Evolutionary conservation across 2,329 filamentous ascomycete species (phyloP), one percentile per base, ranked within the genome.

Genomic region (Epichloe elymi): DNA sequence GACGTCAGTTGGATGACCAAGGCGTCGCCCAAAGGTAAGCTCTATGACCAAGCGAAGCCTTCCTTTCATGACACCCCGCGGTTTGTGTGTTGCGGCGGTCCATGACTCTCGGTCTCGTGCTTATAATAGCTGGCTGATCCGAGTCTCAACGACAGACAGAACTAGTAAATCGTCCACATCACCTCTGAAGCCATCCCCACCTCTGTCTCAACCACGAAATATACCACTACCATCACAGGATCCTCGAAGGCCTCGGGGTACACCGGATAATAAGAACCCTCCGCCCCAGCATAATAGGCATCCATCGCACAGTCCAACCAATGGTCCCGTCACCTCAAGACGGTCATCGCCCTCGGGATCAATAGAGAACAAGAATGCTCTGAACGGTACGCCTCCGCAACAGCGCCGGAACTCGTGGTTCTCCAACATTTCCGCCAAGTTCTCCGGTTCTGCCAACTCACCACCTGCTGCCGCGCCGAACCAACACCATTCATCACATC

Each of bases 1-100:
- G 88, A 95, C 69, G 88, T 94, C 63, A 89, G 85, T 68, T 95
- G 88, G 88, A 85, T 94, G 74, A 77, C 77, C 59, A 86, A 93
- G 69, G 85, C 86, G 64, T 80, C 84, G 59, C 81, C 83, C 56
- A 89, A 86, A 84, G 88, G 88, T 87, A 75, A 38, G 44, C 33
- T 30, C 19, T 23, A n/a, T n/a, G 15, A n/a, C 36, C 20, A 17
- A 19, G 39, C 5, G 1, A 26, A 38, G 17, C 14, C 5, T 12
- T 23, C 14, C 5, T 12, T 23, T 3, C 10, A 11, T 12, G 33
- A 4, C 17, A 37, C 6, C n/a, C 12, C 19, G 33, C 43, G 17
- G 14, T 8, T 19, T 10, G n/a, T 17, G 15, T 39, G 37, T 17
- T 30, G 26, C 26, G 8, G 26, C 8, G 26, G 26, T 26, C 8